A percentile compares a stretch with the other conserved stretches of the same genome.
These are phyloP conservation scores for Diplodia seriata DNA, from an alignment of 2,329 filamentous ascomycete species.

Conservation along the genomic window DNA sequence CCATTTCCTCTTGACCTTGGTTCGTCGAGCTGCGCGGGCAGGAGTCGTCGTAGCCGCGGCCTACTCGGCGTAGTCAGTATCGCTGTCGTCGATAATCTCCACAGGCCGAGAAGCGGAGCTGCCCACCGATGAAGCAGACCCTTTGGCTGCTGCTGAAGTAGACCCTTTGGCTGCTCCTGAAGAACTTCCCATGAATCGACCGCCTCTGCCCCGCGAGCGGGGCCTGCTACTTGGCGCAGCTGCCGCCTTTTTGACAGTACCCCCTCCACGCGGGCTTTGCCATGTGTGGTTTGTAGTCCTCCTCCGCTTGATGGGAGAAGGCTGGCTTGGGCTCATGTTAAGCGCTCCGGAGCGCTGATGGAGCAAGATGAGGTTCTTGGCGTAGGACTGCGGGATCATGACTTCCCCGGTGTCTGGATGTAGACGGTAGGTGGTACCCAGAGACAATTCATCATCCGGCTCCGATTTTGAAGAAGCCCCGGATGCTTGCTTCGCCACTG, in stretches of 20 bases:
- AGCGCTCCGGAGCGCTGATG: constrained; percentile 8
- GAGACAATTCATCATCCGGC: not conserved
- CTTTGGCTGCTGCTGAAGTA: not conserved
- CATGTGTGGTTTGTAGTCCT: not conserved
- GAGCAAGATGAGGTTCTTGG: not conserved
- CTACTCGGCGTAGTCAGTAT: not conserved
- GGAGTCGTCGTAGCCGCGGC: not conserved
- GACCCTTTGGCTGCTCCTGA: not conserved
- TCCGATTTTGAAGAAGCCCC: too few species aligned
- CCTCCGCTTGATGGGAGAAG: not conserved
- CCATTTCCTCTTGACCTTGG: not conserved
- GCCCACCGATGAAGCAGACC: not conserved
- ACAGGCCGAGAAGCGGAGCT: constrained; percentile 1
- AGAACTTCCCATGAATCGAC: not conserved
- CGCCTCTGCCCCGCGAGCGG: not conserved
- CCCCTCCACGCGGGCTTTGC: not conserved
- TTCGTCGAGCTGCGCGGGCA: not conserved
- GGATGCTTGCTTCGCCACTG: not conserved
- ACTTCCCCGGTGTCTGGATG: not conserved
- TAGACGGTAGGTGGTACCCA: not conserved
- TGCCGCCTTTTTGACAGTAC: not conserved
- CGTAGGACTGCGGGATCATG: not conserved
- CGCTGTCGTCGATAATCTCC: not conserved
- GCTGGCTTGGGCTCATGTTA: not conserved
- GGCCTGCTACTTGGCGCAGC: not conserved